A percentile compares a stretch with the other conserved stretches of the same genome.
Evolutionary conservation across 495 filamentous ascomycete genomes (phyloP).

Genomic region (Annulohypoxylon bovei): DNA sequence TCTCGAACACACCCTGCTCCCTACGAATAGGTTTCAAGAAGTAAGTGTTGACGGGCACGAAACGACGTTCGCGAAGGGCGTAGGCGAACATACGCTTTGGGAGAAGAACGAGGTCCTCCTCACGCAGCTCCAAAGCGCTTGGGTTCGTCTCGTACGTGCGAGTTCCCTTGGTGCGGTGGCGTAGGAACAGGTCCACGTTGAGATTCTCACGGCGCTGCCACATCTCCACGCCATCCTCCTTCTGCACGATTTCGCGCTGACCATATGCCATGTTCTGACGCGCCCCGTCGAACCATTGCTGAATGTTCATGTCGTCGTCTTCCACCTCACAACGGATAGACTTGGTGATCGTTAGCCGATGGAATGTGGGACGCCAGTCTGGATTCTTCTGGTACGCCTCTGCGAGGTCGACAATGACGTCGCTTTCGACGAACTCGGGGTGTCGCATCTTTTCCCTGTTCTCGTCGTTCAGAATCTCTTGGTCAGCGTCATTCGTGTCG

Average conservation of each 20-base stretch:
- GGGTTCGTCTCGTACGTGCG: conserved; percentile 36
- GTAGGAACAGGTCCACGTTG: conserved; percentile 45
- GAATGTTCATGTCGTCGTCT: conserved; percentile 45
- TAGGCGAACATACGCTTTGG: conserved; percentile 54
- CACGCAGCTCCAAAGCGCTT: conserved; percentile 38
- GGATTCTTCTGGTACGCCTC: conserved; percentile 54
- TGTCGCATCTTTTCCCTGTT: conserved; percentile 39
- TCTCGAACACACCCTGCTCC: conserved; percentile 58
- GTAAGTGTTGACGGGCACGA: conserved; percentile 48
- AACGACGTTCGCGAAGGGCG: conserved; percentile 51
- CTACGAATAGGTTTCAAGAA: conserved; percentile 57
- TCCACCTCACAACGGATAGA: conserved; percentile 29
- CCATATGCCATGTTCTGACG: conserved; percentile 39
- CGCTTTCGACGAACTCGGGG: conserved; percentile 55
- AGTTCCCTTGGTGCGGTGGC: conserved; percentile 43
- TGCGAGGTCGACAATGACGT: conserved; percentile 61
- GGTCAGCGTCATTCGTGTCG: conserved; percentile 27
- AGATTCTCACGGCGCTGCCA: conserved; percentile 47
- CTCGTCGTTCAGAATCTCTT: conserved; percentile 41
- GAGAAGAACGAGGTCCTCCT: conserved; percentile 51
- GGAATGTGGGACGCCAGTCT: conserved; percentile 44
- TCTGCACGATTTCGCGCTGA: conserved; percentile 46
- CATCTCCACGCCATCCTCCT: conserved; percentile 43
- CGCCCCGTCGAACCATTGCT: conserved; percentile 42
- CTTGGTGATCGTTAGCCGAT: conserved; percentile 37